Evolutionary conservation across 345 rosid genomes (phyloP).

Genomic region (Citrus sinensis): DNA sequence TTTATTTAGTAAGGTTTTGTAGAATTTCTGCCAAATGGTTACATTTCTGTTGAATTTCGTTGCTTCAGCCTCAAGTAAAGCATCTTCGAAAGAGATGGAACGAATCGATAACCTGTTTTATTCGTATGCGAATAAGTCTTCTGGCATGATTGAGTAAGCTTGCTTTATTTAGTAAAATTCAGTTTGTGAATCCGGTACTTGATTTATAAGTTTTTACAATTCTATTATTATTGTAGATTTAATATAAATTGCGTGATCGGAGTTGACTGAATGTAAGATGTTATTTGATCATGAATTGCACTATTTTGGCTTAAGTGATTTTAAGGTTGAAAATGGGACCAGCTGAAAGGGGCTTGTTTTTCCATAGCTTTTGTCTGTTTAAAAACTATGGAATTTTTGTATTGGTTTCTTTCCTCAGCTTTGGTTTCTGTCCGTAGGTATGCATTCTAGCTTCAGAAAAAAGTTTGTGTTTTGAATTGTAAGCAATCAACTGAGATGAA

Average conservation of each 20-base stretch:
- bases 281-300: not conserved
- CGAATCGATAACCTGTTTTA: constrained; percentile 74
- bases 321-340: not conserved
- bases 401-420: not conserved
- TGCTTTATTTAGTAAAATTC: constrained; percentile 5
- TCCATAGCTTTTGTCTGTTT: not conserved
- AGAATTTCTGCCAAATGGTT: not conserved
- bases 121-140: constrained; percentile 66
- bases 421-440: no score
- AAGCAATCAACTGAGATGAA: not conserved
- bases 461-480: not conserved
- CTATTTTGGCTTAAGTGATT: not conserved
- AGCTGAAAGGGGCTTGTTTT: not conserved
- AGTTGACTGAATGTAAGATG: not conserved
- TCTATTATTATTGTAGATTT: not conserved
- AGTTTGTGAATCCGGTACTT: not conserved
- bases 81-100: constrained; percentile 89
- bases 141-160: constrained; percentile 87
- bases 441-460: not conserved
- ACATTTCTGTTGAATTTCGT: constrained; percentile 2
- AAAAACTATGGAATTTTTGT: not conserved
- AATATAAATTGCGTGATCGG: not conserved
- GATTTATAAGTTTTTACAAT: not conserved
- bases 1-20: not conserved
- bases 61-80: constrained; percentile 73